phyloP scores from a whole-genome alignment of 1,284 basidiomycete species.

The Irpex lacteus region DNA sequence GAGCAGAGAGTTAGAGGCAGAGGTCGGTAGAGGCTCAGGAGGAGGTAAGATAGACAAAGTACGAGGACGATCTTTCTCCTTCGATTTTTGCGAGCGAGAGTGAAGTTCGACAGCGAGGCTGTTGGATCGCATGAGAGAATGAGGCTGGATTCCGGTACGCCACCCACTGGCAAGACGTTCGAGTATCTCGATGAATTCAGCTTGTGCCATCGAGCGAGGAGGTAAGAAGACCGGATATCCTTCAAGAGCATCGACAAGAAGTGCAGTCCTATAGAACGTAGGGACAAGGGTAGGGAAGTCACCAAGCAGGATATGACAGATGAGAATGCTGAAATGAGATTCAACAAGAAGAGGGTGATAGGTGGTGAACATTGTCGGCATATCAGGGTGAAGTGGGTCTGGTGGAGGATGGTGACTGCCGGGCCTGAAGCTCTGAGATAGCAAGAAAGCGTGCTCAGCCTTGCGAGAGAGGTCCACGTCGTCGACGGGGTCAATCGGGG shows the following conservation, averaged over 20 bases:
- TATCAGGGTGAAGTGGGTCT: constrained; percentile 27
- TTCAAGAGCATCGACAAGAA: constrained; percentile 73
- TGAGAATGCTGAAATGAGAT: constrained; percentile 73
- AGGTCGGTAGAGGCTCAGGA: constrained; percentile 25
- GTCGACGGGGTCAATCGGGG: constrained; percentile 21
- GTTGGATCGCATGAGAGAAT: constrained; percentile 40
- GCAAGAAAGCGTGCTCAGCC: constrained; percentile 61
- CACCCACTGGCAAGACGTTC: constrained; percentile 74
- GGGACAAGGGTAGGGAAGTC: constrained; percentile 61
- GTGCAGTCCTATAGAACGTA: constrained; percentile 60
- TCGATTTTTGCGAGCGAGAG: constrained; percentile 28
- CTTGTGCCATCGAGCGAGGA: constrained; percentile 80
- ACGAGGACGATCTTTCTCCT: constrained; percentile 19
- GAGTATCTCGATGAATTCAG: constrained; percentile 78
- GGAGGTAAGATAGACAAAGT: constrained; percentile 20
- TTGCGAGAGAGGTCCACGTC: constrained; percentile 49
- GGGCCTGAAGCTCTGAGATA: constrained; percentile 64
- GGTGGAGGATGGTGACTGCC: constrained; percentile 44
- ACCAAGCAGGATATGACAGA: constrained; percentile 70
- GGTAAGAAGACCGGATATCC: constrained; percentile 83
- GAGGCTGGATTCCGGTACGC: constrained; percentile 56
- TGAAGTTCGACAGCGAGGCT: constrained; percentile 43
- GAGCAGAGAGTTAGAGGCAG: constrained; percentile 16
- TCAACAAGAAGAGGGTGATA: constrained; percentile 85
- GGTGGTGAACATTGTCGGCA: constrained; percentile 66